Evolutionary conservation across 2,329 filamentous ascomycete genomes (phyloP), one percentile per base, ranked within the genome.

Genomic region (Diaporthe amygdali): DNA sequence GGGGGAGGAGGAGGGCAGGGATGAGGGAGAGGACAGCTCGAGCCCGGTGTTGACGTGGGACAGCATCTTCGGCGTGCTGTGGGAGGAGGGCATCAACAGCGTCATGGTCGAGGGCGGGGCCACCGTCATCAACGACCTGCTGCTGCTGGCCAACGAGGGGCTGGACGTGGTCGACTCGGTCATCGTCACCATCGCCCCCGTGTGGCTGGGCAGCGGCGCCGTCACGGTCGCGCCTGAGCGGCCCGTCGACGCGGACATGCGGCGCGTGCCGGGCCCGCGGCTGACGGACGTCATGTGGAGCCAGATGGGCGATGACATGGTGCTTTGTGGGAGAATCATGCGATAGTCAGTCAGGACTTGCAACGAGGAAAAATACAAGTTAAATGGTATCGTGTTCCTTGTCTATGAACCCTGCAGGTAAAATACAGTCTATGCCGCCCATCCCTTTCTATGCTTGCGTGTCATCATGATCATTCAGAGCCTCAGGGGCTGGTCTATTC

Each of bases 91-190:
- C 1, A 83, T 97, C 54, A 81, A 82, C 66, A 97, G 94, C 78
- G 86, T 98, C 71, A 98, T 98, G 96, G 88, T 98, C 61, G 96
- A 98, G 80, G 96, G 96, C 0, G 96, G 96, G 14, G 95, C 89
- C 0, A 85, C 86, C 14, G 90, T 98, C 41, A 94, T 98, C 78
- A 97, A 96, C 78, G 89, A 92, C 46, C 82, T 98, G 22, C 85
- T 98, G n/a, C 85, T 88, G 47, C 85, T 88, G 2, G 83, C 84
- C 34, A 89, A 91, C 76, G 84, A 89, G 20, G 56, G 61, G 2
- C 51, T 66, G 22, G 76, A 79, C n/a, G 83, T 95, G 10, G 85
- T 86, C 51, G 88, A 94, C 78, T 92, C 92, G 2, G 91, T 97
- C 61, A 93, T 98, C 76, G 87, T 98, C 71, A 98, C 96, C 0